Conservation (phyloP, 441 rosid genomes). For the Pelargonium myrrhifolium region DNA sequence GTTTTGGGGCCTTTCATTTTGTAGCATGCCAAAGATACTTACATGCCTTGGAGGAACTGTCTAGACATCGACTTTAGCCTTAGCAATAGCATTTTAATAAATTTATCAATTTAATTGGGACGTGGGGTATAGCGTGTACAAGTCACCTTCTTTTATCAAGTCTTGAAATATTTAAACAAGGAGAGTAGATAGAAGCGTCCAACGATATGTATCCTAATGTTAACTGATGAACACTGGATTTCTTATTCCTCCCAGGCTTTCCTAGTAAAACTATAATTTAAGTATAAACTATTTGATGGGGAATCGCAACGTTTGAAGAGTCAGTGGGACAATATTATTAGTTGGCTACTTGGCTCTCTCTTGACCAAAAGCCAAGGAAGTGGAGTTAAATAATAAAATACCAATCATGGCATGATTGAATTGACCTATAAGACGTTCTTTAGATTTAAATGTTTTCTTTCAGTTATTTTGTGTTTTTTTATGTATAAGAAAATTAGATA, state of each 20-base stretch:
- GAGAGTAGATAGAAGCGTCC: background rate
- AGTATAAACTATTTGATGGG: background rate
- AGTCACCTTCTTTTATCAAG: background rate
- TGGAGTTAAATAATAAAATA: background rate
- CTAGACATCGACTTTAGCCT: background rate
- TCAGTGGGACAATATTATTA: background rate
- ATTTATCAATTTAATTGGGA: constrained; percentile 1
- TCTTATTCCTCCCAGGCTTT: background rate
- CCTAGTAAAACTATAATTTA: background rate
- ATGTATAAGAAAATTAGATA: background rate
- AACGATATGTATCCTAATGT: background rate
- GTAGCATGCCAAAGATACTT: background rate
- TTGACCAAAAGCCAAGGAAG: background rate
- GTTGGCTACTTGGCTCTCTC: background rate
- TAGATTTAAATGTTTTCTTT: background rate
- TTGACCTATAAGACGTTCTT: background rate
- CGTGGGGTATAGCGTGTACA: background rate
- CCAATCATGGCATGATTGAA: background rate
- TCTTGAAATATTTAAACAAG: background rate
- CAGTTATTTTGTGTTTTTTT: background rate
- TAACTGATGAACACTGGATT: background rate
- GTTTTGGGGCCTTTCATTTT: background rate
- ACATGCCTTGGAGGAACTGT: background rate
- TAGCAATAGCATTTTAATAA: background rate
- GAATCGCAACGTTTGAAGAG: background rate